phyloP scores from a whole-genome alignment of 2,329 filamentous ascomycete genomes.

The Alternaria brassicae region DNA sequence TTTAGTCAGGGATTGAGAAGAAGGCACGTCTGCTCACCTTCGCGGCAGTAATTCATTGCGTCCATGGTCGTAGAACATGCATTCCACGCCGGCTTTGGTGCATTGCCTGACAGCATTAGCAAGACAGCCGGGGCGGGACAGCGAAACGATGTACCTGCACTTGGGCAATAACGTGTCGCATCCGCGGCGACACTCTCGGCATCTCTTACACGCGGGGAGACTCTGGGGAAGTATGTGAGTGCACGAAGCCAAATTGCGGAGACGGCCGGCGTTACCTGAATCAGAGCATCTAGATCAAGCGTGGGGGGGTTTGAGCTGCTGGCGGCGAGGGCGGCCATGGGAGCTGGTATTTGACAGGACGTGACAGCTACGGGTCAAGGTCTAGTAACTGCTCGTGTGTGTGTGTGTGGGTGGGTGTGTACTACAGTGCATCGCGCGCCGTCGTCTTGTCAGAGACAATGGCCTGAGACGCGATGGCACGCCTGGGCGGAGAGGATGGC shows the following conservation, averaged over 20 bases:
- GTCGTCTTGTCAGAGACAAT: background rate
- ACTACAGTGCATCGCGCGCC: background rate
- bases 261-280: conserved; percentile 28
- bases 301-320: conserved; percentile 13
- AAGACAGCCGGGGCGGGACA: background rate
- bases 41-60: conserved; percentile 40
- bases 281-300: conserved; percentile 33
- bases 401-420: no score
- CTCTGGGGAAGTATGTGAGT: conserved; percentile 29
- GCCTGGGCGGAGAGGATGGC: conserved; percentile 14
- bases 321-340: conserved; percentile 26
- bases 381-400: conserved; percentile 1
- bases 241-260: conserved; percentile 2
- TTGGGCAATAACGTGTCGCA: conserved; percentile 48
- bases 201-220: conserved; percentile 46
- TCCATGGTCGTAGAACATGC: conserved; percentile 47
- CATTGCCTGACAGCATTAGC: conserved; percentile 40
- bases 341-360: background rate
- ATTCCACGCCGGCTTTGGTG: conserved; percentile 46
- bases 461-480: conserved; percentile 4
- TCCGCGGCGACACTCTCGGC: conserved; percentile 46
- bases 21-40: conserved; percentile 26
- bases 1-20: conserved; percentile 20
- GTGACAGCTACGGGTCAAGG: background rate
- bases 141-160: conserved; percentile 34